Evolutionary conservation across 1,284 basidiomycete genomes (phyloP), one percentile per base, ranked within the genome.

Genomic region (Moesziomyces parantarcticus): DNA sequence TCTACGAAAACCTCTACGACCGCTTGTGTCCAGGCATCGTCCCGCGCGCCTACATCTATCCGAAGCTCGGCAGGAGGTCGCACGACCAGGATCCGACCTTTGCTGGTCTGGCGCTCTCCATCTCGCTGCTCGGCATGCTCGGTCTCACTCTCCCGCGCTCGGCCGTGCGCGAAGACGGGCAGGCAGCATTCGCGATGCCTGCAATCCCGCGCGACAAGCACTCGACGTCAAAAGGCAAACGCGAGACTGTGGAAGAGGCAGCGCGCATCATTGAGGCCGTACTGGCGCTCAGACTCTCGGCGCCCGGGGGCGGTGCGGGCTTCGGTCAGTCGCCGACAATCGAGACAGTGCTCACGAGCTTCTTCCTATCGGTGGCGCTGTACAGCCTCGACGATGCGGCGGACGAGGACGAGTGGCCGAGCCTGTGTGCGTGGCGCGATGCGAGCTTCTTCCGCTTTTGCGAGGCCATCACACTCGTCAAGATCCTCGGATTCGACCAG

Each of bases 1-100:
- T 75, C 59, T 80, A 76, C 62, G 69, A 77, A 10, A 76, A 73
- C n/a, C 55, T 78, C 2, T 78, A 80, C 67, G 75, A 75, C 14
- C 52, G 62, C 11, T 55, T 80, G 34, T 77, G 75, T 47, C 46
- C 57, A 0, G 70, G 58, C 16, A 75, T 80, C 32, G 74, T 78
- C 32, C 71, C 75, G 8, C 44, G 75, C 5, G 61, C 69, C 2
- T 76, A 71, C 48, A 64, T 80, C 50, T 70, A 76, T n/a, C 53
- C 59, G 5, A 53, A 59, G 29, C 55, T 80, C 10, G 77, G 75
- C 9, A 36, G 64, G 9, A 70, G 73, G 26, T 47, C 43, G 50
- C 74, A 79, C 42, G 59, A 65, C 14, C 67, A 70, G 14, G 71
- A 75, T 43, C 61, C 70, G 3, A 51, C 53, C 3, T 77, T 80